Evolutionary conservation across 306 rosid genomes (phyloP), one percentile per base, ranked within the genome.

Genomic region (Pyrus betulifolia): DNA sequence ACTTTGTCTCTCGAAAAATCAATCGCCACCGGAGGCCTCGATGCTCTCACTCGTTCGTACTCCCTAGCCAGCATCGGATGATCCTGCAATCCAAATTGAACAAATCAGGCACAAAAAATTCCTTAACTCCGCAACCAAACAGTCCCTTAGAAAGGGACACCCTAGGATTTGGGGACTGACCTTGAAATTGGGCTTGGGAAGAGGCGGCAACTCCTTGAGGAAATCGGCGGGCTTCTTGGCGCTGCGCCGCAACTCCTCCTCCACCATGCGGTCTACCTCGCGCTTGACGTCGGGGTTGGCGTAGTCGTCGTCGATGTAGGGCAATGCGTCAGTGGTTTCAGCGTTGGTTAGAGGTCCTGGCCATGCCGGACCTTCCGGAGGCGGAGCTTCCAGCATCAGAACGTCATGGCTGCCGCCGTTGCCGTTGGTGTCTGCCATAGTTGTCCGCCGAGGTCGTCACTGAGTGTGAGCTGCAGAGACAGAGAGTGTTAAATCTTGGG

Each of bases 211-310:
- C 72, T 95, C 98, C 76, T 95, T 88, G 82, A 95, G 98, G 67
- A 95, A 95, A 82, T 92, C 96, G 3, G 97, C 64, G 10, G 98
- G 98, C 82, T 82, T 92, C 68, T 88, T 92, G 7, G 80, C 80
- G 88, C 98, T 95, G 15, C 96, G 93, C 13, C 97, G 95, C 96
- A 95, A 87, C 88, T 95, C 97, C 7, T 92, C 96, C 84, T 92
- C 97, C 11, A 95, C 91, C 70, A 90, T 83, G 44, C 91, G 95
- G 80, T 92, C 97, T 52, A 95, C 98, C 78, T 92, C 98, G 7
- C 76, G 60, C 84, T 95, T 95, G 51, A 95, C 93, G 61, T 85
- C 71, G 2, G 91, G 87, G 76, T 89, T 70, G 17, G 87, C 85
- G 81, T 95, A 95, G 89, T 92, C 97, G 28, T 86, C 95, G 78